Percentiles rank a stretch among this genome's conserved stretches.
Conservation (phyloP, 768 basidiomycete genomes). For the Mycena indigotica region DNA sequence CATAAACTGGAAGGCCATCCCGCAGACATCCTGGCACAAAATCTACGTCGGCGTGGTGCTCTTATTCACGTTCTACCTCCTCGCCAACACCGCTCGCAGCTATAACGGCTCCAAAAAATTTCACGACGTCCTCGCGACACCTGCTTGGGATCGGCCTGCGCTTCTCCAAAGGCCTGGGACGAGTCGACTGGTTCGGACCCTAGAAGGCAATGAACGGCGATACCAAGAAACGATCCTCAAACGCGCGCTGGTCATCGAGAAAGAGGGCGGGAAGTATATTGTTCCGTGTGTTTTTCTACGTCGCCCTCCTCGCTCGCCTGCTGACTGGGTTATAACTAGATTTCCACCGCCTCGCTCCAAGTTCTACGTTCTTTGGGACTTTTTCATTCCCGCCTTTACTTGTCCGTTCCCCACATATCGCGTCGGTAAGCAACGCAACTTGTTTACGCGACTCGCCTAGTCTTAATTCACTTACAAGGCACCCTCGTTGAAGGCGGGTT, state of each 20-base stretch:
- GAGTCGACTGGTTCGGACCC: conserved; percentile 10
- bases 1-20: conserved; percentile 5
- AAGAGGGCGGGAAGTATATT: conserved; percentile 8
- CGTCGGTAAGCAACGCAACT: conserved; percentile 22
- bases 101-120: conserved; percentile 1
- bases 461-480: conserved; percentile 26
- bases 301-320: neutral
- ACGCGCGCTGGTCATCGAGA: conserved; percentile 10
- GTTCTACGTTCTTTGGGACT: conserved; percentile 28
- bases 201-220: conserved; percentile 15
- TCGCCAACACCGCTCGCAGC: conserved; percentile 1
- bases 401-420: conserved; percentile 33
- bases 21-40: conserved; percentile 11
- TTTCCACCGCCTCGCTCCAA: conserved; percentile 7
- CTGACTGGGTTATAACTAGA: neutral
- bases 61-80: conserved; percentile 9
- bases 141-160: neutral
- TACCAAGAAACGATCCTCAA: conserved; percentile 10
- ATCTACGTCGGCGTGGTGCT: conserved; percentile 7
- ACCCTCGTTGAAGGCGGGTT: conserved; percentile 33
- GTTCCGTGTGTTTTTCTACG: conserved; percentile 2
- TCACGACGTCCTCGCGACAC: conserved; percentile 2
- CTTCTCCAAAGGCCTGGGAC: neutral
- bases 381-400: conserved; percentile 32
- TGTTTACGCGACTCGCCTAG: neutral